Evolutionary conservation across 2,329 filamentous ascomycete genomes (phyloP), one percentile per base, ranked within the genome.

Genomic region (Colletotrichum orbiculare): DNA sequence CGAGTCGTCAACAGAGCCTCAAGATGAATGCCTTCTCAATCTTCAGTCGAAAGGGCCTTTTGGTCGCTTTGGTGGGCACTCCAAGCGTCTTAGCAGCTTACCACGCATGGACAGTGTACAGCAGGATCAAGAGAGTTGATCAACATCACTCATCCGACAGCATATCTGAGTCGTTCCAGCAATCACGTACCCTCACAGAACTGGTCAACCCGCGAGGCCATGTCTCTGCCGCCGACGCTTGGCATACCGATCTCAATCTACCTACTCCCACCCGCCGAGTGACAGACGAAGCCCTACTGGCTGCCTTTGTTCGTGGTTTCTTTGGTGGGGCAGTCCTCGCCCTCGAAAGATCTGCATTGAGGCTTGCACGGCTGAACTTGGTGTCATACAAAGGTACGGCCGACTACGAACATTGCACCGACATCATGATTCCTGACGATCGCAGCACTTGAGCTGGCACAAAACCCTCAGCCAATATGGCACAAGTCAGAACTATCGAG

Each of bases 261-360:
- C 67, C 71, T 0, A 12, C 55, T 1, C 50, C 63, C 7, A 61
- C 68, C 15, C 41, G 45, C 1, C 2, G 57, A 11, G 42, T 72
- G 2, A 67, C 71, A 2, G 74, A 77, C 41, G 71, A 75, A 37
- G 56, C 49, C 2, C 48, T 77, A 6, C 61, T 77, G 33, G 71
- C 75, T 0, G 69, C 67, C 2, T 75, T 76, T 9, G 55, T 73
- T 1, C 72, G 67, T 11, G 73, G 70, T 0, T 77, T 73, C 35
- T 76, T 76, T 52, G 74, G 73, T 5, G 75, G 75, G 0, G 52
- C 68, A 1, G 74, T 77, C 0, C 68, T 77, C 43, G 68, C 64
- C 0, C 72, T 70, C 0, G 75, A 77, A 53, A 66, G 71, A 8
- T 39, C 64, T 5, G 49, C 59, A 0, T 60, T 74, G 1, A 64